A percentile compares a stretch with the other conserved stretches of the same genome.
Evolutionary conservation across 306 rosid species (phyloP).

Genomic region (Echinosophora koreensis): DNA sequence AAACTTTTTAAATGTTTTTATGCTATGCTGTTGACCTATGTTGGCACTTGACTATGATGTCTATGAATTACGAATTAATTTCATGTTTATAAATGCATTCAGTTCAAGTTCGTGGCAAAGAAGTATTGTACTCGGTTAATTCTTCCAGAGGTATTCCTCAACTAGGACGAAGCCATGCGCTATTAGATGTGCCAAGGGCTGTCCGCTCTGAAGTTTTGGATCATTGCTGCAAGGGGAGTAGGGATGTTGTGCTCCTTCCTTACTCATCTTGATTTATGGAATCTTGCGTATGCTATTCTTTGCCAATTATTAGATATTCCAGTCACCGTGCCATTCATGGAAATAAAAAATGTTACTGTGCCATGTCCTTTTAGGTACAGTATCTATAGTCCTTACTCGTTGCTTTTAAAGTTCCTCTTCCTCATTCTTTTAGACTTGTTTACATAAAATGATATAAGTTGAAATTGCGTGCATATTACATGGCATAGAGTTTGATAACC

Average conservation of each 20-base stretch:
- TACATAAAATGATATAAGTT: neutral
- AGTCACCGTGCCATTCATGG: too few relatives aligned
- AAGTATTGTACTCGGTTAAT: constrained; percentile 63
- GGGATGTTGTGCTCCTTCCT: constrained; percentile 2
- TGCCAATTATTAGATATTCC: constrained; percentile 29
- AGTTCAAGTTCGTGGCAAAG: constrained; percentile 80
- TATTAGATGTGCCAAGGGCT: constrained; percentile 24
- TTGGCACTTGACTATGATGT: constrained; percentile 1
- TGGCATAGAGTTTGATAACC: neutral
- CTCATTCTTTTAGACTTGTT: neutral
- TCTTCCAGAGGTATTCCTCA: constrained; percentile 60
- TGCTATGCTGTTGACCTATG: constrained; percentile 12
- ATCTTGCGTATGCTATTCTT: neutral
- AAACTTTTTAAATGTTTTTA: neutral
- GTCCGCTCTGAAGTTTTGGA: constrained; percentile 23
- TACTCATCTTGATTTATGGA: constrained; percentile 9
- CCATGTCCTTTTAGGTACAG: neutral
- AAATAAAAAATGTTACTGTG: neutral
- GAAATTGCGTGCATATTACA: neutral
- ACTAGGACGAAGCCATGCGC: constrained; percentile 40
- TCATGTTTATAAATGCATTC: constrained; percentile 28
- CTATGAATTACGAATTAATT: constrained; percentile 7
- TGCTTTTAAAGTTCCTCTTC: neutral
- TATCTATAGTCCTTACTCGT: neutral
- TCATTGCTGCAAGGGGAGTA: neutral